Evolutionary conservation across 805 yeast genomes (phyloP).

Genomic region (Pichia nanzhaoensis): DNA sequence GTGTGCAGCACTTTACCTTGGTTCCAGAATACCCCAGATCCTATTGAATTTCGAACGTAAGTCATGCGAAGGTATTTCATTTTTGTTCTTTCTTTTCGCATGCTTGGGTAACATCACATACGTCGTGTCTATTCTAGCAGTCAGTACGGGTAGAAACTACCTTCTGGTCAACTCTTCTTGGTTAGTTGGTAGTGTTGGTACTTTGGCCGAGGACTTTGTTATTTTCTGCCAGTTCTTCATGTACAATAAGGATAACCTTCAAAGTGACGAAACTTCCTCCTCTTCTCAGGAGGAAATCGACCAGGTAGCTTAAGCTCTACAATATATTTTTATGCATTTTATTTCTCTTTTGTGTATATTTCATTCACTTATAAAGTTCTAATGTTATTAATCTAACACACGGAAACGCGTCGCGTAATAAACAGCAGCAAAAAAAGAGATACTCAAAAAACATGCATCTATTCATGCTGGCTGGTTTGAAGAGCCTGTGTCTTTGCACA

Average conservation of each 20-base stretch:
- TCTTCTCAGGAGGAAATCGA: neutral
- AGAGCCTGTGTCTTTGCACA: too few relatives aligned
- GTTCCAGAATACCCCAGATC: slow-evolving; percentile 91
- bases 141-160: slow-evolving; percentile 64
- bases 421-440: too few relatives aligned
- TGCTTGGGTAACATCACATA: slow-evolving; percentile 90
- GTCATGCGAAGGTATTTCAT: slow-evolving; percentile 92
- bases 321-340: neutral
- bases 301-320: neutral
- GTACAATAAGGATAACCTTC: slow-evolving; percentile 37
- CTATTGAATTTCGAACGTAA: slow-evolving; percentile 77
- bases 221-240: slow-evolving; percentile 82
- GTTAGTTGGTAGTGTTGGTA: slow-evolving; percentile 89
- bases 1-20: slow-evolving; percentile 69
- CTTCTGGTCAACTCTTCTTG: slow-evolving; percentile 81
- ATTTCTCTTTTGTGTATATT: too few relatives aligned
- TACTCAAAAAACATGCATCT: too few relatives aligned
- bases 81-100: slow-evolving; percentile 89
- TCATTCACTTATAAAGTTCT: too few relatives aligned
- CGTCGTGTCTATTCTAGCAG: slow-evolving; percentile 75
- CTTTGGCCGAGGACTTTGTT: slow-evolving; percentile 73
- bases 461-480: too few relatives aligned
- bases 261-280: slow-evolving; percentile 14
- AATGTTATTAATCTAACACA: too few relatives aligned
- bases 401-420: slow-evolving; percentile 9